A percentile compares a stretch with the other conserved stretches of the same genome.
These are phyloP conservation scores for Pythium aquatile DNA, from an alignment of 352 stramenopile species.

Conservation along the genomic window DNA sequence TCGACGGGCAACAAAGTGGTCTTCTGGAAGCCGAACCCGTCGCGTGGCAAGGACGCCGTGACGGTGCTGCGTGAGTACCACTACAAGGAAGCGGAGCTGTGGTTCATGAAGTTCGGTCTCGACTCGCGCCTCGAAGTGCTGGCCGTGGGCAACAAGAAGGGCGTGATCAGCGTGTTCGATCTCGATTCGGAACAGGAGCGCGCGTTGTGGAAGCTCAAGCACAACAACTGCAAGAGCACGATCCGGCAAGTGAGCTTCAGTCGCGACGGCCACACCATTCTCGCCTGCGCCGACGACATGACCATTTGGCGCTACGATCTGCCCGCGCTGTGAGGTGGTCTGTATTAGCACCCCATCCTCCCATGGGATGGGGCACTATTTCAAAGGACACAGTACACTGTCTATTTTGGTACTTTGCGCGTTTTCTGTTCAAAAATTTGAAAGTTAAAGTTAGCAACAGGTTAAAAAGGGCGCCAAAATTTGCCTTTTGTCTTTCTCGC, in stretches of 20 bases:
- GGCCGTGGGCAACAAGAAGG: conserved; percentile 82
- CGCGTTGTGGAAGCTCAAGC: conserved; percentile 65
- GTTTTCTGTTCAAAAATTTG: conserved; percentile 31
- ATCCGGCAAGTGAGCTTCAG: conserved; percentile 81
- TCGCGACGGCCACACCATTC: conserved; percentile 62
- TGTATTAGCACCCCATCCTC: background rate
- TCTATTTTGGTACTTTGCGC: conserved; percentile 10
- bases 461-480: conserved; percentile 24
- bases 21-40: conserved; percentile 91
- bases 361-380: background rate
- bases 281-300: conserved; percentile 72
- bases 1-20: conserved; percentile 88
- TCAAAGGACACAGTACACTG: background rate
- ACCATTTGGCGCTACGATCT: conserved; percentile 79
- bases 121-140: conserved; percentile 75
- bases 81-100: conserved; percentile 81
- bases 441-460: conserved; percentile 27
- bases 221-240: conserved; percentile 75
- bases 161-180: conserved; percentile 76
- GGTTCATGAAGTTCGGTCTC: conserved; percentile 87
- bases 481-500: conserved; percentile 1
- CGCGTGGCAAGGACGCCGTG: conserved; percentile 72
- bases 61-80: conserved; percentile 82
- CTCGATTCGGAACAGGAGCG: conserved; percentile 70
- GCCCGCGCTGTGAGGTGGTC: conserved; percentile 4